Conservation (phyloP, 2,329 filamentous ascomycete genomes). For the Fusarium sacchari region DNA sequence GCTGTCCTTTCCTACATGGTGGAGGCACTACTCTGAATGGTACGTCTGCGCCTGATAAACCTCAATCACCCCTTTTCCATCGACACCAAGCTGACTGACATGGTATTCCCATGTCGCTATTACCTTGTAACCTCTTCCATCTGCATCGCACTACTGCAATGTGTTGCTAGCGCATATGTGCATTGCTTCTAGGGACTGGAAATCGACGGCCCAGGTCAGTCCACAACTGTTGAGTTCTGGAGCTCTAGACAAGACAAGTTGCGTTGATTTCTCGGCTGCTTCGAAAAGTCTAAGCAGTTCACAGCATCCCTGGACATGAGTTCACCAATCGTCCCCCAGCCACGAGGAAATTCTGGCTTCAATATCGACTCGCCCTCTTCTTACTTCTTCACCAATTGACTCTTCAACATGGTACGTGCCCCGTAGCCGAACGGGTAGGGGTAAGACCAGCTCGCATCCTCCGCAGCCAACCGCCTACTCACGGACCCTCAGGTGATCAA, state of each 20-base stretch:
- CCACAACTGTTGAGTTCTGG: conserved; percentile 6
- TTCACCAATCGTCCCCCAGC: neutral
- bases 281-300: no score
- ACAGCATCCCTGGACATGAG: neutral
- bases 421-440: conserved; percentile 30
- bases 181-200: conserved; percentile 28
- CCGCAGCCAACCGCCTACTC: conserved; percentile 33
- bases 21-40: conserved; percentile 12
- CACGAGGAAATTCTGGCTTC: neutral
- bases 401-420: conserved; percentile 19
- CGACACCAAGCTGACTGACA: conserved; percentile 8
- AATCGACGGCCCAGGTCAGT: conserved; percentile 29
- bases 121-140: conserved; percentile 17
- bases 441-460: conserved; percentile 34
- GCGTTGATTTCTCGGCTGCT: neutral
- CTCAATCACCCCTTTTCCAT: conserved; percentile 35
- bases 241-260: neutral
- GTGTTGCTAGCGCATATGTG: conserved; percentile 33
- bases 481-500: conserved; percentile 39
- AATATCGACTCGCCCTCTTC: neutral
- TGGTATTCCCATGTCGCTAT: conserved; percentile 31
- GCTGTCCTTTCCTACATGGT: neutral
- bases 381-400: conserved; percentile 31
- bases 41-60: conserved; percentile 15
- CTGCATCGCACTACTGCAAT: conserved; percentile 43